phyloP scores from a whole-genome alignment of 1,284 basidiomycete genomes.

The Malassezia yamatoensis region DNA sequence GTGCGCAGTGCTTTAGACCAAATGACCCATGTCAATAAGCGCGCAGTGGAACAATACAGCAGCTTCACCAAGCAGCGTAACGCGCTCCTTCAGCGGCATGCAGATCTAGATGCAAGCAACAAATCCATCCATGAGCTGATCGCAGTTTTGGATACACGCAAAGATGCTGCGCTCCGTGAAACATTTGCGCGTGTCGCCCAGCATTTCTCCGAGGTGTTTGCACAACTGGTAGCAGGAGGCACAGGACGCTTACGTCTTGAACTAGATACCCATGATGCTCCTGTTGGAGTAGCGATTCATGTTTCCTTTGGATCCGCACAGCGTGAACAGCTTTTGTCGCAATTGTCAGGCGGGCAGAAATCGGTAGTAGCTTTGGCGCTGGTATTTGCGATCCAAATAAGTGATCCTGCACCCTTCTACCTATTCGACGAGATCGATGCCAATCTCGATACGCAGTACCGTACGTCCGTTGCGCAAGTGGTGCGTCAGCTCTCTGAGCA shows the following conservation, averaged over 20 bases:
- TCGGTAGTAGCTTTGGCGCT: conserved; percentile 90
- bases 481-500: conserved; percentile 75
- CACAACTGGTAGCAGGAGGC: conserved; percentile 89
- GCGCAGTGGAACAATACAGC: conserved; percentile 95
- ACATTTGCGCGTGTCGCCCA: conserved; percentile 96
- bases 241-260: conserved; percentile 64
- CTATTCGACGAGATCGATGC: conserved; percentile 99
- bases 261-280: conserved; percentile 1
- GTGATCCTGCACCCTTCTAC: conserved; percentile 98
- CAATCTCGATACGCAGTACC: conserved; percentile 92
- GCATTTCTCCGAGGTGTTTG: conserved; percentile 95
- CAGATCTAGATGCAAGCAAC: conserved; percentile 80
- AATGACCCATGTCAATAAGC: conserved; percentile 97
- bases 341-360: conserved; percentile 94
- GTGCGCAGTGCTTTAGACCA: conserved; percentile 88
- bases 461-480: conserved; percentile 93
- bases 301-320: conserved; percentile 98
- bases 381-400: conserved; percentile 97
- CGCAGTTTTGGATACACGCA: conserved; percentile 83
- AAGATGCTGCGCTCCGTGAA: conserved; percentile 94
- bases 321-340: conserved; percentile 89
- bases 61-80: conserved; percentile 96
- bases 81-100: conserved; percentile 70
- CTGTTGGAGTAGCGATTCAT: conserved; percentile 76
- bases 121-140: conserved; percentile 88